Base-by-base conservation (phyloP, 2,329 filamentous ascomycete species). In the Juglanconis sp. region DNA sequence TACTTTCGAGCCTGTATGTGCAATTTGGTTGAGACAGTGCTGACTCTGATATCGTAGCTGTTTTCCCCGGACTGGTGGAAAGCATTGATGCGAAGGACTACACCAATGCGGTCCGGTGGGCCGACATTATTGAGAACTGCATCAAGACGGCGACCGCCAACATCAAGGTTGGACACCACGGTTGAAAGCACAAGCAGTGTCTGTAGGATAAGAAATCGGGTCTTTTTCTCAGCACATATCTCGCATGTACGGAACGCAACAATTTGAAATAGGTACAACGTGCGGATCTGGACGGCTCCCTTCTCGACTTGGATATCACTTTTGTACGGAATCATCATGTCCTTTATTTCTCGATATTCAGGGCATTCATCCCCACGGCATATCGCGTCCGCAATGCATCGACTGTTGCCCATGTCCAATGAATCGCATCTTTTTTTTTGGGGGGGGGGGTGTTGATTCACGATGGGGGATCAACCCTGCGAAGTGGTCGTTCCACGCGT, bases 51-150 rank as follows among this genome's bases (percentile, higher is more conserved):
- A 10, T 30, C 13, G 40, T 63, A 83, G 83, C 83, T 55, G 85
- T 87, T 13, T 87, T 85, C 72, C 86, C 86, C 0, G 84, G 86
- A 0, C 72, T 88, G 50, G 77, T 81, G 13, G 86, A 88, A 71
- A 85, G 83, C 57, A 86, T 88, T 61, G 84, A 87, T 60, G 74
- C 76, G 13, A 79, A 81, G 66, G 82, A 88, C 68, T 87, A 79
- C 67, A 73, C 70, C 15, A 85, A 85, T 60, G 85, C 84, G 0
- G 66, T 81, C 49, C 82, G 79, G 68, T 88, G 86, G 86, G 77
- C 81, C 2, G 75, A 72, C 17, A 87, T 88, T 59, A 86, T 88
- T 59, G 76, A 83, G 53, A 72, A 71, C 15, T 80, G 77, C 53
- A 76, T 88, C 42, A 57, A 53, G 51, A 58, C n/a, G 11, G 61